Evolutionary conservation across 768 basidiomycete species (phyloP).

Genomic region (Peribolospora kevripleyi): DNA sequence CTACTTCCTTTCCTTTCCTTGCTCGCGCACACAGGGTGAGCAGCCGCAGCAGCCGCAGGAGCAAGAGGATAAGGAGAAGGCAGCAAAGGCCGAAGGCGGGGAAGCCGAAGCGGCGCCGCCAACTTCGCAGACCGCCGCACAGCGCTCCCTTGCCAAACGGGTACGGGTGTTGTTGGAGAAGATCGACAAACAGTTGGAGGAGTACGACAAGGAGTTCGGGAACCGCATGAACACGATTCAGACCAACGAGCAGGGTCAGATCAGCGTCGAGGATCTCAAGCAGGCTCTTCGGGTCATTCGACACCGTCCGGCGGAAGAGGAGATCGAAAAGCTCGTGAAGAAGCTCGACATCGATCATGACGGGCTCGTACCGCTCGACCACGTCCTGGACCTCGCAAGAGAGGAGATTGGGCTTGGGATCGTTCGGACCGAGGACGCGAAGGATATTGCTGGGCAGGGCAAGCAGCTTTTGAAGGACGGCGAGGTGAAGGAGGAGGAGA

Average conservation of each 20-base stretch:
- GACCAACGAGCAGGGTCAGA: constrained; percentile 34
- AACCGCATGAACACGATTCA: constrained; percentile 21
- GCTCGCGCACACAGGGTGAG: not conserved
- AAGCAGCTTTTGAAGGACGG: constrained; percentile 31
- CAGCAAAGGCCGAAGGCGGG: constrained; percentile 24
- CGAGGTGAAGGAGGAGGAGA: constrained; percentile 8
- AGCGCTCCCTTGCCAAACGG: constrained; percentile 69
- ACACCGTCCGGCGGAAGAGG: constrained; percentile 72
- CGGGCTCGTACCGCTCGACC: constrained; percentile 82
- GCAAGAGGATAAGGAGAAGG: no score
- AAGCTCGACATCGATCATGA: constrained; percentile 93
- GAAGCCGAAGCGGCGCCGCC: constrained; percentile 24
- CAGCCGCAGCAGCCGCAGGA: no score
- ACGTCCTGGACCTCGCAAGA: constrained; percentile 65
- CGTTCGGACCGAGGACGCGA: constrained; percentile 60
- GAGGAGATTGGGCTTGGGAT: constrained; percentile 38
- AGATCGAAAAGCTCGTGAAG: constrained; percentile 60
- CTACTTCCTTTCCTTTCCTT: not conserved
- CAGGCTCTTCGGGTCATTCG: constrained; percentile 80
- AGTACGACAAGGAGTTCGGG: constrained; percentile 47
- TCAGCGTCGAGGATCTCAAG: constrained; percentile 66
- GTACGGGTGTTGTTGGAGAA: constrained; percentile 88
- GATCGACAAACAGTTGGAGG: constrained; percentile 73
- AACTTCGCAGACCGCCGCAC: not conserved
- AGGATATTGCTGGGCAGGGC: constrained; percentile 59